Evolutionary conservation across 257 asterid species (phyloP), one percentile per base, ranked within the genome.

Genomic region (Solanum clarkiae): DNA sequence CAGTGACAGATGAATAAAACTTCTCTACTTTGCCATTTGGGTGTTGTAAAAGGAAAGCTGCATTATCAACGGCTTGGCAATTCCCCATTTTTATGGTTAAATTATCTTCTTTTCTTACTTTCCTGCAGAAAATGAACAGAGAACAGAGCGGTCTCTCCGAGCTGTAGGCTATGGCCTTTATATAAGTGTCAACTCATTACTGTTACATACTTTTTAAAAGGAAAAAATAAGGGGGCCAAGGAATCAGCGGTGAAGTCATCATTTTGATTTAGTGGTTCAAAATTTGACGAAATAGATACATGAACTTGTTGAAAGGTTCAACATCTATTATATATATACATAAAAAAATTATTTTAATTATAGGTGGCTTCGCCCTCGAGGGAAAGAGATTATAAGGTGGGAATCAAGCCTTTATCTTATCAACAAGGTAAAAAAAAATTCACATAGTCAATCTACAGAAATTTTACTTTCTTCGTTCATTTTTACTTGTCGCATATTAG

Each of bases 31-130:
- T 92, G 18, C 99, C 98, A 80, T 74, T 93, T 69, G 97, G 96
- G 80, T 93, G 94, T 72, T 96, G 99, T 13, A 96, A 68, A 1
- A 88, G 81, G 14, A 93, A 85, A 84, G 91, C 87, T 84, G 98
- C 98, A 86, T 91, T 93, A 70, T 93, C 98, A 49, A 96, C 91
- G 53, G 98, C 97, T 88, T 96, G 99, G 85, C 98, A 96, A 84
- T 96, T 96, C 8, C 99, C 99, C 99, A 96, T 96, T 80, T 88
- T 57, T 71, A 32, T 6, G 13, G 12, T 44, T 29, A 20, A 32
- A 1, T 29, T 51, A 29, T 60, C 10, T 56, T 80, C 12, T 36
- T 1, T 60, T 1, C 63, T 44, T 10, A 22, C 42, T 60, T 14
- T 65, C 26, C 49, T 55, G 20, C 0, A 1, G 66, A 51, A 26